Percentiles rank a stretch among this genome's conserved stretches.
phyloP scores from a whole-genome alignment of 2,329 filamentous ascomycete species.

The Microcera coccophila region DNA sequence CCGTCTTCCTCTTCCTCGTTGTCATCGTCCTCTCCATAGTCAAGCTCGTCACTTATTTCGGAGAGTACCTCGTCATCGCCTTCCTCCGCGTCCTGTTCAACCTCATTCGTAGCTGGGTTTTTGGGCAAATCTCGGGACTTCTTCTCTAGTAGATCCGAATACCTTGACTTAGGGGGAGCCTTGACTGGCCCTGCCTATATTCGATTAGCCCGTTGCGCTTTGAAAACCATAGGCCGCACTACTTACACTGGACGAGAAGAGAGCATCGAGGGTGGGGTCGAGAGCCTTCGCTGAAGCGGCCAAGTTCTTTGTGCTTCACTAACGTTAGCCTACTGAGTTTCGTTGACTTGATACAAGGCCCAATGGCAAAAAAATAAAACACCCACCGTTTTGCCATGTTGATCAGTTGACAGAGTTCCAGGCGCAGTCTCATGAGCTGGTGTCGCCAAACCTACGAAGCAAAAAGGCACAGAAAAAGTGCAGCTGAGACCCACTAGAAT shows the following conservation, averaged over 20 bases:
- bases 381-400: conserved; percentile 27
- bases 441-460: conserved; percentile 11
- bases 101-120: conserved; percentile 29
- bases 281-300: conserved; percentile 51
- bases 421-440: conserved; percentile 5
- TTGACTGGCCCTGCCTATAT: conserved; percentile 50
- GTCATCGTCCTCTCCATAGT: conserved; percentile 32
- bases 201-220: conserved; percentile 12
- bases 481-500: conserved; percentile 18
- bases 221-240: conserved; percentile 8
- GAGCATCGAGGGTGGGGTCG: conserved; percentile 64
- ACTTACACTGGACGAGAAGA: conserved; percentile 71
- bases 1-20: conserved; percentile 28
- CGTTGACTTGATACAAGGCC: too few species aligned
- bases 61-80: conserved; percentile 33
- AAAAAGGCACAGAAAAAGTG: conserved; percentile 28
- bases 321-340: conserved; percentile 16
- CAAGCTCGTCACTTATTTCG: conserved; percentile 33
- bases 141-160: conserved; percentile 36
- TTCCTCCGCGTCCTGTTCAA: conserved; percentile 30
- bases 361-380: conserved; percentile 3
- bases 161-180: conserved; percentile 43
- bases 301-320: conserved; percentile 37
- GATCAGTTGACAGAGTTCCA: conserved; percentile 6
- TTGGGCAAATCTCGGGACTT: conserved; percentile 29